A percentile compares a stretch with the other conserved stretches of the same genome.
These are phyloP conservation scores for Ganoderma sinense DNA, from an alignment of 1,284 basidiomycete species.

Conservation along the genomic window DNA sequence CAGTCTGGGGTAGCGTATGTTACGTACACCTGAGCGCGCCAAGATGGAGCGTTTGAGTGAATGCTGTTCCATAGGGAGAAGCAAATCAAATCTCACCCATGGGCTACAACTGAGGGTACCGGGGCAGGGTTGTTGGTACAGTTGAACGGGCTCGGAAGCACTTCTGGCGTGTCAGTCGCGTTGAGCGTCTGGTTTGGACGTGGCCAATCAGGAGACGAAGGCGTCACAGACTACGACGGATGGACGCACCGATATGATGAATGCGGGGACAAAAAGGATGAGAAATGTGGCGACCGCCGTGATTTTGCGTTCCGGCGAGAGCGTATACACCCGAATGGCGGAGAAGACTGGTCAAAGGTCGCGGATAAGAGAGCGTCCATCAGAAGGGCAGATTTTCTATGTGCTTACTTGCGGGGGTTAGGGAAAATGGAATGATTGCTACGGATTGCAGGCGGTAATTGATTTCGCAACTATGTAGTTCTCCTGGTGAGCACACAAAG, in stretches of 20 bases:
- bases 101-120: not conserved
- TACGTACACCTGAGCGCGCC: not conserved
- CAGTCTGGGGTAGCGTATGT: not conserved
- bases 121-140: not conserved
- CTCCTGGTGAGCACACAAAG: not conserved
- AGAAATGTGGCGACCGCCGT: not conserved
- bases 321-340: not conserved
- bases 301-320: not conserved
- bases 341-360: not conserved
- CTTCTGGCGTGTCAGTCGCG: not conserved
- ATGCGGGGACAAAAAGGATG: not conserved
- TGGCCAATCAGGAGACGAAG: not conserved
- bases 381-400: not conserved
- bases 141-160: not conserved
- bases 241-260: not conserved
- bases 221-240: not conserved
- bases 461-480: not conserved
- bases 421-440: not conserved
- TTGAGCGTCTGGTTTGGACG: not conserved
- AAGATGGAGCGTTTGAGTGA: not conserved
- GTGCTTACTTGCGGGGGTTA: not conserved
- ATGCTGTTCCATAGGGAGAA: not conserved
- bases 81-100: not conserved
- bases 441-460: not conserved
- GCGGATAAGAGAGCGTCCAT: not conserved